These are phyloP conservation scores for Fonsecaea erecta DNA, from an alignment of 2,329 filamentous ascomycete species.

Conservation along the genomic window DNA sequence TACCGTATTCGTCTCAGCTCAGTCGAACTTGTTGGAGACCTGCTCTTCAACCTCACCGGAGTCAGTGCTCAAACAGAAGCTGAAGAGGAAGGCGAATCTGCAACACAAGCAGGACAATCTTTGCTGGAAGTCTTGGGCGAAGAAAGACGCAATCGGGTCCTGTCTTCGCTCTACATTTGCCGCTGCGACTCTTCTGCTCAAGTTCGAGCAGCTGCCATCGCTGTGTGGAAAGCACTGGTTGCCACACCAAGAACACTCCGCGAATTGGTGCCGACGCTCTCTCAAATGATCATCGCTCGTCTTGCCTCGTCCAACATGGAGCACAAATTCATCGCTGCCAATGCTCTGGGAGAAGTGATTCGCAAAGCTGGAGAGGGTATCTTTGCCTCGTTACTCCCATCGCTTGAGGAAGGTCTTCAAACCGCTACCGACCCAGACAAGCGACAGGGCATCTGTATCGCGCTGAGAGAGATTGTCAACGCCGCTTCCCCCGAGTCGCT, in stretches of 20 bases:
- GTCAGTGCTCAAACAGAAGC: constrained; percentile 78
- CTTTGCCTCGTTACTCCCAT: constrained; percentile 82
- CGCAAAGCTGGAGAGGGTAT: constrained; percentile 95
- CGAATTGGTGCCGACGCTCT: constrained; percentile 92
- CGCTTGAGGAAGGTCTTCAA: constrained; percentile 87
- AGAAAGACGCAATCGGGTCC: constrained; percentile 93
- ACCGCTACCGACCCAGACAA: constrained; percentile 88
- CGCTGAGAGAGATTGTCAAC: constrained; percentile 87
- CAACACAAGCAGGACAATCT: constrained; percentile 87
- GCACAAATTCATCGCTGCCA: constrained; percentile 97
- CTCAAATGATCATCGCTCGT: constrained; percentile 89
- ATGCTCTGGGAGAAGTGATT: constrained; percentile 93
- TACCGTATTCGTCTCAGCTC: constrained; percentile 98
- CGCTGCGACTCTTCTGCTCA: constrained; percentile 93
- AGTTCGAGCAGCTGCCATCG: constrained; percentile 85
- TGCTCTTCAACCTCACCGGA: constrained; percentile 96
- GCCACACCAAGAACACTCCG: constrained; percentile 90
- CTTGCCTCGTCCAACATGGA: constrained; percentile 97
- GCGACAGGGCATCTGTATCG: constrained; percentile 96
- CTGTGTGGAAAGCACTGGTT: constrained; percentile 96
- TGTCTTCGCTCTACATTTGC: constrained; percentile 97
- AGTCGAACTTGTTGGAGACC: constrained; percentile 92
- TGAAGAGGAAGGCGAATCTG: constrained; percentile 77
- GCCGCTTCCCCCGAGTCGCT: constrained; percentile 86
- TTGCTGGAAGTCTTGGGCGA: constrained; percentile 91